Evolutionary conservation across 371 early-diverging fungal species (phyloP).

Genomic region (Mortierella sp.): DNA sequence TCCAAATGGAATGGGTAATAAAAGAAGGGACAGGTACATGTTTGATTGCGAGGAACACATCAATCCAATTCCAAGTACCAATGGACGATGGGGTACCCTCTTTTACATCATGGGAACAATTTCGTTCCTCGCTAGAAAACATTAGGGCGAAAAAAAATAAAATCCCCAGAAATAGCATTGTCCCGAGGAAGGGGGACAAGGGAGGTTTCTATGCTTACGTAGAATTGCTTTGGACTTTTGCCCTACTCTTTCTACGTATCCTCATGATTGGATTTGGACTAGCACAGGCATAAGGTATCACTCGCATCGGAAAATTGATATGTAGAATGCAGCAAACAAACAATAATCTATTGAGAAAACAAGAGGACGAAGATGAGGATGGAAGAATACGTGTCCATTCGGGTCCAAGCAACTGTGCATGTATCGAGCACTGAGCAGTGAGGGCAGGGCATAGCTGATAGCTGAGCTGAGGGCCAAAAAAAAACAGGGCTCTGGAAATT

Average conservation of each 20-base stretch:
- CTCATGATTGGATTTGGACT: not conserved
- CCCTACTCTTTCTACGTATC: not conserved
- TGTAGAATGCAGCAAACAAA: too few relatives aligned
- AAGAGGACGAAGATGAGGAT: not conserved
- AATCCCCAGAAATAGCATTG: not conserved
- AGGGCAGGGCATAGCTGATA: not conserved
- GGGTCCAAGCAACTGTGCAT: conserved; percentile 11
- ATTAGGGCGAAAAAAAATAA: not conserved
- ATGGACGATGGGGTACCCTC: not conserved
- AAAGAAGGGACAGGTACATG: too few relatives aligned
- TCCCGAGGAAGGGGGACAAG: not conserved
- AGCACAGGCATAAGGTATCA: not conserved
- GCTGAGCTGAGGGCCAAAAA: not conserved
- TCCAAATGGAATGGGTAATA: too few relatives aligned
- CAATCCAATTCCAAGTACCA: not conserved
- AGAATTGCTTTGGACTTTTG: not conserved
- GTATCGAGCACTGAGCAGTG: not conserved
- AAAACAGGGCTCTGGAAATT: not conserved
- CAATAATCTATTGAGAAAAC: not conserved
- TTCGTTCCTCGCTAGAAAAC: not conserved
- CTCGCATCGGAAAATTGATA: not conserved
- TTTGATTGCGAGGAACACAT: not conserved
- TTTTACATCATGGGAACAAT: not conserved
- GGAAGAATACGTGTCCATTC: not conserved
- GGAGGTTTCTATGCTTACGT: conserved; percentile 6